These are phyloP conservation scores for Mortierella sp. DNA, from an alignment of 371 early-diverging fungal genomes.

Conservation along the genomic window DNA sequence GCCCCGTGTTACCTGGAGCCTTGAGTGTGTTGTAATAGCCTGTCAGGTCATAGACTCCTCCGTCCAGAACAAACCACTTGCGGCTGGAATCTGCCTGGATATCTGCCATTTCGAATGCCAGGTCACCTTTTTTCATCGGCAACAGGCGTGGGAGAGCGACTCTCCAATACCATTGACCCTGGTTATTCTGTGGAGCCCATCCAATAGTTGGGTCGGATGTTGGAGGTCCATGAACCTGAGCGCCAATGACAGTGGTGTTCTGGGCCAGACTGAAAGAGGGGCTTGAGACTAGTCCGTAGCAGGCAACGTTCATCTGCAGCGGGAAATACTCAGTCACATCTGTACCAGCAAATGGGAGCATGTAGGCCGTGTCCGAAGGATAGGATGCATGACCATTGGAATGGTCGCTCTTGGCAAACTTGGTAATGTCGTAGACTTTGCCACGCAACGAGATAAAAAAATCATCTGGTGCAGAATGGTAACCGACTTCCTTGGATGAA, in stretches of 20 bases:
- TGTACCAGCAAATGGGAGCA: slow-evolving; percentile 74
- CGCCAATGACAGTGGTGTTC: slow-evolving; percentile 38
- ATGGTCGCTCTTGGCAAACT: slow-evolving; percentile 70
- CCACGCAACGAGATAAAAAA: slow-evolving; percentile 76
- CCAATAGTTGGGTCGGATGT: slow-evolving; percentile 44
- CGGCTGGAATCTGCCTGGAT: slow-evolving; percentile 52
- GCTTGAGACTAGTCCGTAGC: slow-evolving; percentile 62
- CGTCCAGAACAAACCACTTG: slow-evolving; percentile 71
- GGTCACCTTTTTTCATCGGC: slow-evolving; percentile 58
- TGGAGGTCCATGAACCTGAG: slow-evolving; percentile 38
- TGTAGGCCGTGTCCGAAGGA: slow-evolving; percentile 60
- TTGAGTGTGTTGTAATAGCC: slow-evolving; percentile 55
- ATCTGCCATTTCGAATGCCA: slow-evolving; percentile 52
- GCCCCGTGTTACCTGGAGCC: slow-evolving; percentile 38
- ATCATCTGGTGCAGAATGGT: slow-evolving; percentile 60
- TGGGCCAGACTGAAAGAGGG: slow-evolving; percentile 13
- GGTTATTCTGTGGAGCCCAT: slow-evolving; percentile 34
- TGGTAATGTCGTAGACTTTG: slow-evolving; percentile 80
- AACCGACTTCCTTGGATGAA: slow-evolving; percentile 57
- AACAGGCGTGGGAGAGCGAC: slow-evolving; percentile 30
- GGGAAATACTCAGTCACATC: slow-evolving; percentile 79
- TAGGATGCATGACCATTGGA: slow-evolving; percentile 52
- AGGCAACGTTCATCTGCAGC: slow-evolving; percentile 70
- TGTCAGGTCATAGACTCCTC: slow-evolving; percentile 70
- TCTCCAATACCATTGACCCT: slow-evolving; percentile 46